Base-by-base conservation (phyloP, 805 yeast genomes). In the Metschnikowia matae region DNA sequence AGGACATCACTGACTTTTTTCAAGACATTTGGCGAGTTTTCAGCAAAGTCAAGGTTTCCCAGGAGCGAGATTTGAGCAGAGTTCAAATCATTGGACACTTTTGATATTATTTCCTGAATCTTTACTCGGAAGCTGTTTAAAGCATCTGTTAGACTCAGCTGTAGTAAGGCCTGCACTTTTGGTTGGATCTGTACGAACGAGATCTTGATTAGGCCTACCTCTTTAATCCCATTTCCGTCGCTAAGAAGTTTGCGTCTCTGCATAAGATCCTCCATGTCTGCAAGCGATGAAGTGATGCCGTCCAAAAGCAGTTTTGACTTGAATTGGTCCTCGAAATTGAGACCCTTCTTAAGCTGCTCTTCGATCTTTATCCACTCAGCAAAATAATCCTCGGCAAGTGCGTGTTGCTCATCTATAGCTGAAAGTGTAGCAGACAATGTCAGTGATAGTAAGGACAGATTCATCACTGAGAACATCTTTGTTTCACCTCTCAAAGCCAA, bases 141-240 rank as follows among this genome's bases (percentile, higher is more conserved):
- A 18, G 43, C 13, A 4, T 18, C 34, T 8, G 15, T 21, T 26
- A 42, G 20, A 3, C 43, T 39, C 15, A 32, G 32, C 6, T 33
- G 20, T n/a, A 49, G 47, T 32, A 46, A 26, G 23, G 20, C 21
- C n/a, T 45, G 18, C 32, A 49, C 45, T 6, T 18, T 41, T 13
- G 44, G 21, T 34, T 42, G 47, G 13, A 52, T 47, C 14, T 44
- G 44, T 29, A 49, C 17, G 29, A 46, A 49, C 2, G 55, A 46
- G 3, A 52, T 47, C 10, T 33, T 32, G 37, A 49, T 40, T 3
- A 44, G 26, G 11, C 46, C 46, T 7, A 44, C 7, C 17, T 44
- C 34, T 13, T 35, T 35, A 6, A 15, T 23, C 17, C 40, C 46
- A 23, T 36, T 36, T 5, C 26, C 40, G 13, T 36, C 40, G 13